Evolutionary conservation across 2,329 filamentous ascomycete genomes (phyloP), one percentile per base, ranked within the genome.

Genomic region (Pseudophaeomoniella oleicola): DNA sequence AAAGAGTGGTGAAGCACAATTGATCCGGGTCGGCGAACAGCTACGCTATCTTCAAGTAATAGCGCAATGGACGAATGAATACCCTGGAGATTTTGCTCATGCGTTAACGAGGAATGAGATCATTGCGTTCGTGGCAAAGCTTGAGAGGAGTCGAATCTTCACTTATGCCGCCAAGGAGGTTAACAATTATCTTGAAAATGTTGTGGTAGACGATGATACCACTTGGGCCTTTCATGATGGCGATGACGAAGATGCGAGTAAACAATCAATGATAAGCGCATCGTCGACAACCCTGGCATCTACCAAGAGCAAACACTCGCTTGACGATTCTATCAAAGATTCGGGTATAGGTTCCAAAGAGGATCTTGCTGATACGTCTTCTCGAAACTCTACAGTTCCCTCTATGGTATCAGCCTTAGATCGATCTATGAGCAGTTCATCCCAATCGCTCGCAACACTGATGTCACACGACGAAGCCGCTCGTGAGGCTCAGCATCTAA

Each of bases 51-150:
- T 94, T 29, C 78, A 82, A 46, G 76, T 90, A 4, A 64, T 96
- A 40, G 83, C 85, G 4, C 82, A 83, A 54, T 98, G 90, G 90
- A 79, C 93, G 2, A 77, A 79, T 12, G 66, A 78, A 31, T 96
- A 96, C 56, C 87, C 90, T 0, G 88, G 86, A 12, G 90, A 98
- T 56, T 94, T 96, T 64, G 86, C 86, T 1, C 77, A 81, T 42
- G 71, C 79, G 2, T 70, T 70, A 15, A 92, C 85, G 2, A 75
- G 78, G 45, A 74, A 71, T 44, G 75, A 72, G 19, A 64, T 94
- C 29, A 73, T 79, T 35, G 75, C 76, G 16, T 90, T 98, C 49
- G 78, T 93, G 22, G 60, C 65, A 13, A 71, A 78, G 30, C 63
- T 96, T n/a, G 72, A 82, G 15, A 72, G 71, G 4, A 81, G 83